Base-by-base conservation (phyloP, 1,284 basidiomycete genomes). In the Rhodofomes roseus region DNA sequence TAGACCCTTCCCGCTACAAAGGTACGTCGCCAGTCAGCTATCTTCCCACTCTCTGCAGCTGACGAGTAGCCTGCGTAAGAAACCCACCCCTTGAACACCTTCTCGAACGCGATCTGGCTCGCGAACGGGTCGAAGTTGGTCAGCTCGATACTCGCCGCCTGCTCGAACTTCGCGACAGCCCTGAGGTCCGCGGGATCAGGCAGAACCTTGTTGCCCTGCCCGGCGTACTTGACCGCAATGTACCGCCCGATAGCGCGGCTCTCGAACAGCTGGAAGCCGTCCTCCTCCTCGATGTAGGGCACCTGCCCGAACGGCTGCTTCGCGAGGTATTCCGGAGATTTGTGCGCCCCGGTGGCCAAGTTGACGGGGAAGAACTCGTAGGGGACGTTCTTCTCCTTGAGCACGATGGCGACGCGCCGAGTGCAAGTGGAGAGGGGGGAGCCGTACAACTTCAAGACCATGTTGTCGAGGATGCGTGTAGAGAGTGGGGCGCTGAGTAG, bases 291-390 rank as follows among this genome's bases (percentile, higher is more conserved):
- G 58, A 90, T 77, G 71, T 81, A 86, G 1, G 87, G 87, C 61
- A 89, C 71, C 69, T 85, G 83, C 20, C 85, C 86, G 64, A 89
- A 90, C 0, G 88, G 87, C 62, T 89, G 86, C 25, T 76, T 69
- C 29, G 68, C 69, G 23, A 78, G 18, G 74, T 71, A 81, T n/a
- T 69, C 76, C 0, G 78, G 64, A 0, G 67, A 16, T 68, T 85
- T 86, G 58, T 86, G 80, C 63, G 80, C 79, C n/a, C 71, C 71
- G 44, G 76, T 77, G 40, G 51, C 0, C 12, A 82, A 46, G 66
- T 86, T 73, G 63, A 86, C 60, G 14, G 50, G 0, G 29, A 80
- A 63, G 52, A 85, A 59, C 64, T 84, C 78, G 66, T 79, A 84
- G 0, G 79, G 76, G 20, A 86, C 73, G 1, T 76, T 66, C 69